These are phyloP conservation scores for Sarocladium oryzae DNA, from an alignment of 2,329 filamentous ascomycete species.

Conservation along the genomic window DNA sequence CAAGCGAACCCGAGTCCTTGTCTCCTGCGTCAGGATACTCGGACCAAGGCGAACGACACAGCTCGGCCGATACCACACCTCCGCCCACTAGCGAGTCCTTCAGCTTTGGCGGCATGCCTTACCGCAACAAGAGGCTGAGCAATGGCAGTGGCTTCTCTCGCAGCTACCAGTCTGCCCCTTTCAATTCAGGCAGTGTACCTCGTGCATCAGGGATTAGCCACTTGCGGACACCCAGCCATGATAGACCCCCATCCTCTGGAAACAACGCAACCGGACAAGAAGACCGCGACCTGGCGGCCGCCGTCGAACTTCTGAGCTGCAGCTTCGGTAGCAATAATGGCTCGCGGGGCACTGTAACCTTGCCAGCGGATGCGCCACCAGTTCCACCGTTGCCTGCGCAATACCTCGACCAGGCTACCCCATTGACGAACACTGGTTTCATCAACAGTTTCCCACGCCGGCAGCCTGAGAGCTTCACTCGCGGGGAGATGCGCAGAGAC, in stretches of 20 bases:
- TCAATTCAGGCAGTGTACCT: slow-evolving; percentile 40
- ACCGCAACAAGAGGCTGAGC: slow-evolving; percentile 54
- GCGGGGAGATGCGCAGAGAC: slow-evolving; percentile 43
- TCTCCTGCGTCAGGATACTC: slow-evolving; percentile 80
- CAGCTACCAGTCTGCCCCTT: slow-evolving; percentile 69
- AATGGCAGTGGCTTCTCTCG: slow-evolving; percentile 57
- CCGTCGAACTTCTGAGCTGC: slow-evolving; percentile 84
- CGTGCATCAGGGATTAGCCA: slow-evolving; percentile 45
- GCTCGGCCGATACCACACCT: slow-evolving; percentile 88
- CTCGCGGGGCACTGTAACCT: slow-evolving; percentile 53
- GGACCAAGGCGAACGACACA: slow-evolving; percentile 68
- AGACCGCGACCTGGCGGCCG: slow-evolving; percentile 81
- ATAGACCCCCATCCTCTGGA: slow-evolving; percentile 73
- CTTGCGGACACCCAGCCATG: slow-evolving; percentile 66
- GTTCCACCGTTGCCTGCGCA: slow-evolving; percentile 81
- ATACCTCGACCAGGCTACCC: slow-evolving; percentile 58
- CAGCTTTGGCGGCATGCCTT: slow-evolving; percentile 42
- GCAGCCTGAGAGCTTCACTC: slow-evolving; percentile 60
- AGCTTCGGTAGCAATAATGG: slow-evolving; percentile 71
- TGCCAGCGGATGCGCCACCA: slow-evolving; percentile 71
- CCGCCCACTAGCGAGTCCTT: slow-evolving; percentile 69
- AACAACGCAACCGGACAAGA: slow-evolving; percentile 70
- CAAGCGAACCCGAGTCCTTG: slow-evolving; percentile 74
- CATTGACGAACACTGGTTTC: slow-evolving; percentile 54
- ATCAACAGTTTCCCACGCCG: slow-evolving; percentile 56